phyloP scores from a whole-genome alignment of 306 rosid genomes.

The Begonia fuchsioides region DNA sequence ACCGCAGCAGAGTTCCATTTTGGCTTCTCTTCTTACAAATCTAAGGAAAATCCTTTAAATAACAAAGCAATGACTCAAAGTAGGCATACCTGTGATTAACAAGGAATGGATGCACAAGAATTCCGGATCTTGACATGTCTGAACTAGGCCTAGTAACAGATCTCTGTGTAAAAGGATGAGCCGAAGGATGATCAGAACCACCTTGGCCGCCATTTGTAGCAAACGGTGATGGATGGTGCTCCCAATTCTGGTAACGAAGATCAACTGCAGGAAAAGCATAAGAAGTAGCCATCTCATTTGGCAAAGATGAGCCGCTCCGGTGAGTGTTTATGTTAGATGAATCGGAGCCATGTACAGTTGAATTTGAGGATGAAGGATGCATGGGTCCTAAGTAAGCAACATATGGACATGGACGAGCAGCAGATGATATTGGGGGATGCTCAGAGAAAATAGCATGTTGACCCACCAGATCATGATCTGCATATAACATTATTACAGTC shows the following conservation, averaged over 20 bases:
- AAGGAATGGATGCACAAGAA: slow-evolving; percentile 53
- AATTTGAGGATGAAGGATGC: slow-evolving; percentile 77
- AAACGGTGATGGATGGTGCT: slow-evolving; percentile 67
- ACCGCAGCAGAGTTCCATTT: too few species aligned
- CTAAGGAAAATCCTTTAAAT: too few species aligned
- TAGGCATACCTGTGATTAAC: slow-evolving; percentile 73
- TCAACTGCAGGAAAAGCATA: slow-evolving; percentile 77
- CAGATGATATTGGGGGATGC: slow-evolving; percentile 66
- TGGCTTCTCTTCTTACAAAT: too few species aligned
- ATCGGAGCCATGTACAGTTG: slow-evolving; percentile 62
- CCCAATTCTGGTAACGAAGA: slow-evolving; percentile 82
- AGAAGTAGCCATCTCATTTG: slow-evolving; percentile 59
- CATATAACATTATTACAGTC: slow-evolving; percentile 4
- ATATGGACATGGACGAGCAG: slow-evolving; percentile 77
- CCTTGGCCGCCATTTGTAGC: slow-evolving; percentile 41
- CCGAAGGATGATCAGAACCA: slow-evolving; percentile 45
- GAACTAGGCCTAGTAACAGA: slow-evolving; percentile 44
- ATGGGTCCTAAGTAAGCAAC: slow-evolving; percentile 76
- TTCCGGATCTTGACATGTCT: slow-evolving; percentile 61
- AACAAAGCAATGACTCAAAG: too few species aligned
- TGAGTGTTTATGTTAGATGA: slow-evolving; percentile 47
- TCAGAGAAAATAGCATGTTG: slow-evolving; percentile 79
- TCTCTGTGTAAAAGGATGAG: slow-evolving; percentile 54
- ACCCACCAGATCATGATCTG: slow-evolving; percentile 84
- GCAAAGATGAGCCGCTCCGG: slow-evolving; percentile 64